Conservation (phyloP, 2,329 filamentous ascomycete genomes). For the Apiospora malaysiana region DNA sequence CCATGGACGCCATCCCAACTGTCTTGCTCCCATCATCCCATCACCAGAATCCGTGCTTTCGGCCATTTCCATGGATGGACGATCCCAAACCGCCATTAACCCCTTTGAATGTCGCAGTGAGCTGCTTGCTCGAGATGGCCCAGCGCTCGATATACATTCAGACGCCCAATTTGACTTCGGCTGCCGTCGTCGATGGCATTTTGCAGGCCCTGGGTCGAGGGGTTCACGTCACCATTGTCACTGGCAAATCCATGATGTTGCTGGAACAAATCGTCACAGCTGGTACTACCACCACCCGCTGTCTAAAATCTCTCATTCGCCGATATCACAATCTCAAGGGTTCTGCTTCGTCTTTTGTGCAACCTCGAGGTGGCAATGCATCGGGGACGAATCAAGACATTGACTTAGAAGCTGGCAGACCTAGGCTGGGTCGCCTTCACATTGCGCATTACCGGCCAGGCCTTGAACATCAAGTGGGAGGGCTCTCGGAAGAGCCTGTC, state of each 20-base stretch:
- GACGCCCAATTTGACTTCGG: constrained; percentile 78
- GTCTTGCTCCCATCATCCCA: constrained; percentile 78
- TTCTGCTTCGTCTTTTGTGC: neutral
- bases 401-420: constrained; percentile 51
- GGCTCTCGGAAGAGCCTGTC: constrained; percentile 61
- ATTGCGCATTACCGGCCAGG: constrained; percentile 63
- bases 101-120: constrained; percentile 70
- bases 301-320: constrained; percentile 63
- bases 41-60: constrained; percentile 70
- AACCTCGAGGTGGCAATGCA: constrained; percentile 29
- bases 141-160: constrained; percentile 68
- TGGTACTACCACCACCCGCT: constrained; percentile 73
- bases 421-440: constrained; percentile 54
- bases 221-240: constrained; percentile 71
- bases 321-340: constrained; percentile 50
- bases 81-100: constrained; percentile 62
- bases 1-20: constrained; percentile 49
- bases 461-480: constrained; percentile 25
- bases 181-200: constrained; percentile 66
- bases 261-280: constrained; percentile 83
- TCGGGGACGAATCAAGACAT: constrained; percentile 32
- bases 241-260: constrained; percentile 73
- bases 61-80: constrained; percentile 60
- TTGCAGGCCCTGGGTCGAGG: constrained; percentile 67
- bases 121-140: constrained; percentile 66